phyloP scores from a whole-genome alignment of 371 early-diverging fungal species.

The Mucor circinelloides region DNA sequence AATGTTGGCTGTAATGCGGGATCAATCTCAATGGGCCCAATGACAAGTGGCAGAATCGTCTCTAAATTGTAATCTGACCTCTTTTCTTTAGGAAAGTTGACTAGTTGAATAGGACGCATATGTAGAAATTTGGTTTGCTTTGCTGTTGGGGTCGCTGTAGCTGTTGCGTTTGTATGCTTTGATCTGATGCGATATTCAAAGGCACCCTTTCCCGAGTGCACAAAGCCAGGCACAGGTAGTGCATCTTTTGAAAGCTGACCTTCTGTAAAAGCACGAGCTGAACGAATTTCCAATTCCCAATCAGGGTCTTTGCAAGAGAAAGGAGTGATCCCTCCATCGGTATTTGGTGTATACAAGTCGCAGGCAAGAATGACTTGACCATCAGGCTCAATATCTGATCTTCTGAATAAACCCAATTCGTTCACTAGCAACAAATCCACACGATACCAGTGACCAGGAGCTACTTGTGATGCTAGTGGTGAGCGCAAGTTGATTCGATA shows the following conservation, averaged over 20 bases:
- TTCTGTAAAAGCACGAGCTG: constrained; percentile 13
- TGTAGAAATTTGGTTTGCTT: constrained; percentile 20
- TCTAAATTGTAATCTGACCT: constrained; percentile 2
- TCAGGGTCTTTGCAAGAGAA: constrained; percentile 3
- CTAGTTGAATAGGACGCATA: constrained; percentile 2
- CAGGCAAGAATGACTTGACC: constrained; percentile 33
- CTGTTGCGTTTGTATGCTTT: constrained; percentile 5
- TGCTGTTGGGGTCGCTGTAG: neutral
- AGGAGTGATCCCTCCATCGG: constrained; percentile 11
- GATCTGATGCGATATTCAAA: constrained; percentile 43
- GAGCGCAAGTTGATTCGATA: constrained; percentile 46
- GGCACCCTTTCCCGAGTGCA: constrained; percentile 46
- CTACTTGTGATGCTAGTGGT: constrained; percentile 30
- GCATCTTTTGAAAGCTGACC: neutral
- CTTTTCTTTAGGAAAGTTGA: constrained; percentile 16
- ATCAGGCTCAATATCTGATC: constrained; percentile 41
- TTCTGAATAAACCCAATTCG: constrained; percentile 45
- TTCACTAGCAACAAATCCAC: constrained; percentile 46
- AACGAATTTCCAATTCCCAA: constrained; percentile 16
- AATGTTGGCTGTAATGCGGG: neutral
- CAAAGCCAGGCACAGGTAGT: constrained; percentile 40
- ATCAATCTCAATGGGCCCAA: constrained; percentile 46
- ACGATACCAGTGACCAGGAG: constrained; percentile 39
- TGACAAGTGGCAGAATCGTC: constrained; percentile 40
- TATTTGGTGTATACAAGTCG: constrained; percentile 14